Conservation (phyloP, 495 filamentous ascomycete species). For the Filosporella fistucella region DNA sequence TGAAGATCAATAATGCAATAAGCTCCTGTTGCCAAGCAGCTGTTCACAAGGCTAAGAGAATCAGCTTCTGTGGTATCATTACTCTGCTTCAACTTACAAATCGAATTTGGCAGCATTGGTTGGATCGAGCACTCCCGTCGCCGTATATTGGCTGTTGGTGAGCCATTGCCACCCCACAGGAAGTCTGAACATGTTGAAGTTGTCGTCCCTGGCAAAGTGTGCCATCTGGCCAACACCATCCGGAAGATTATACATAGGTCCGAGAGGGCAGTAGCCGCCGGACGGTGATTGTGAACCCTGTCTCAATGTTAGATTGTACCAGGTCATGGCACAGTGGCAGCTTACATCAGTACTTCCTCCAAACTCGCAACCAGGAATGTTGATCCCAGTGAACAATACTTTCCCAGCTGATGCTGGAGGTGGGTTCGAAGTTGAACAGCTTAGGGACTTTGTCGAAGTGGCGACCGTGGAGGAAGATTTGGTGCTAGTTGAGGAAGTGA, state of each 20-base stretch:
- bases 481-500: too few species aligned
- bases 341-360: constrained; percentile 40
- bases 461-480: neutral
- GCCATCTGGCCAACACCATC: constrained; percentile 42
- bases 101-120: constrained; percentile 20
- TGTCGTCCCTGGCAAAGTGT: constrained; percentile 44
- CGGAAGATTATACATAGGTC: constrained; percentile 22
- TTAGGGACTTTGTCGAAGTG: neutral
- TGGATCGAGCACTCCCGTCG: constrained; percentile 37
- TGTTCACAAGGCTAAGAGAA: constrained; percentile 36
- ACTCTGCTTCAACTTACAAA: constrained; percentile 18
- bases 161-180: constrained; percentile 52
- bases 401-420: constrained; percentile 4
- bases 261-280: constrained; percentile 27
- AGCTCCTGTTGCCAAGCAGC: constrained; percentile 49
- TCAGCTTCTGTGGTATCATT: constrained; percentile 8
- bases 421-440: neutral
- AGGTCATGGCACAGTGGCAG: neutral
- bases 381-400: constrained; percentile 2
- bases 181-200: constrained; percentile 48
- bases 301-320: neutral
- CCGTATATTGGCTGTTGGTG: constrained; percentile 37
- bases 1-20: constrained; percentile 51
- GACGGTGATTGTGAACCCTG: constrained; percentile 30
- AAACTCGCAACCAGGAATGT: constrained; percentile 43